Evolutionary conservation across 352 stramenopile species (phyloP).

Genomic region (Phytophthora boehmeriae): DNA sequence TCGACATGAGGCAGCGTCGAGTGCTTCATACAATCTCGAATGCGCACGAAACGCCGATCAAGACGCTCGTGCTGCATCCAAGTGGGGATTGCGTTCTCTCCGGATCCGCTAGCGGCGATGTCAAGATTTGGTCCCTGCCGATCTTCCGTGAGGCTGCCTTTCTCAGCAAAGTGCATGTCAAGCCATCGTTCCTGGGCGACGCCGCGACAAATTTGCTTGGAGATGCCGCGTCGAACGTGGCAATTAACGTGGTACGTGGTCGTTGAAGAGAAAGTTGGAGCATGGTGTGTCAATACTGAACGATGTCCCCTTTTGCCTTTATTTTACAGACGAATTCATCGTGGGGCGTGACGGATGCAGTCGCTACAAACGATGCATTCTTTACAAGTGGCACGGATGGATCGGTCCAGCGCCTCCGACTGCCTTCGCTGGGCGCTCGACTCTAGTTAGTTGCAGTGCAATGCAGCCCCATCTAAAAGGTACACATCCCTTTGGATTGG

Average conservation of each 20-base stretch:
- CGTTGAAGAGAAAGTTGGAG: not conserved
- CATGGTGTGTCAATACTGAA: too few relatives aligned
- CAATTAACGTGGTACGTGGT: slow-evolving; percentile 80
- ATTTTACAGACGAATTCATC: slow-evolving; percentile 71
- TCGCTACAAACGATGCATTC: slow-evolving; percentile 82
- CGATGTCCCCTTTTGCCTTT: too few relatives aligned
- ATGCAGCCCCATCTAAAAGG: not conserved
- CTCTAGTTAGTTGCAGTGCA: slow-evolving; percentile 16
- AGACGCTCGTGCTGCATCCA: slow-evolving; percentile 78
- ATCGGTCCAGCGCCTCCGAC: slow-evolving; percentile 75
- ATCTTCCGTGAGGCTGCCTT: slow-evolving; percentile 84
- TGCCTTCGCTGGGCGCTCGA: slow-evolving; percentile 49
- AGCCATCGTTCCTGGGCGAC: slow-evolving; percentile 81
- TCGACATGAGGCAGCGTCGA: slow-evolving; percentile 88
- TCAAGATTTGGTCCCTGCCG: slow-evolving; percentile 90
- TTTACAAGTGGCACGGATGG: slow-evolving; percentile 87
- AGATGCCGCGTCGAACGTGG: slow-evolving; percentile 84
- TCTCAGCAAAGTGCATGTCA: slow-evolving; percentile 77
- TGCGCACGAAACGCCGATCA: slow-evolving; percentile 87
- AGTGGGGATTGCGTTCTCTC: slow-evolving; percentile 84
- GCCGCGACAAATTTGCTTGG: slow-evolving; percentile 78
- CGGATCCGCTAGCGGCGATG: slow-evolving; percentile 78
- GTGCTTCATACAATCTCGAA: slow-evolving; percentile 85
- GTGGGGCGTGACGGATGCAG: slow-evolving; percentile 82
- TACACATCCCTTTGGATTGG: not conserved